A percentile compares a stretch with the other conserved stretches of the same genome.
phyloP scores from a whole-genome alignment of 2,329 filamentous ascomycete species.

The Myriangium duriaei region DNA sequence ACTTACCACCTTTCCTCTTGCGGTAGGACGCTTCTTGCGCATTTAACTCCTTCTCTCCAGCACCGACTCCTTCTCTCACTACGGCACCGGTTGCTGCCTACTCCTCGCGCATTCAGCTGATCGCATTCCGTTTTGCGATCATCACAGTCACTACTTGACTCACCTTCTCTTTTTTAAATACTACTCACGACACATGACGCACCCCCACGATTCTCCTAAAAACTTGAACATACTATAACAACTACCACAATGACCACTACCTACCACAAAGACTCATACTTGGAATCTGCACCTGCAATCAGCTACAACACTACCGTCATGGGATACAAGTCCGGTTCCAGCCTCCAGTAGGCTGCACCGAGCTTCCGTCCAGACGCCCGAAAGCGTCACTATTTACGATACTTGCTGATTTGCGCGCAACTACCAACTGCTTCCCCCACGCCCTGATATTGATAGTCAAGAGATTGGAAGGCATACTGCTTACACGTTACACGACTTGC shows the following conservation, averaged over 20 bases:
- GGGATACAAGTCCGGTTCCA: conserved; percentile 2
- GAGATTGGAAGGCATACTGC: not conserved
- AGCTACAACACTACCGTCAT: conserved; percentile 2
- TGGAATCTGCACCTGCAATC: conserved; percentile 2
- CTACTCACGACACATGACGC: not conserved
- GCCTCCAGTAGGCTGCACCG: conserved; percentile 8
- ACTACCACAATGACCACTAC: conserved; percentile 7
- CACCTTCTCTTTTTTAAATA: no score
- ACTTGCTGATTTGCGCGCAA: not conserved
- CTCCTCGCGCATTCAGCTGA: conserved; percentile 8
- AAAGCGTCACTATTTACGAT: conserved; percentile 1
- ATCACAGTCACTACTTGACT: no score
- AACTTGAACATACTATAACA: not conserved
- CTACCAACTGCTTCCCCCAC: not conserved
- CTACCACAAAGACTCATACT: not conserved
- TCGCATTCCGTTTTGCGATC: no score
- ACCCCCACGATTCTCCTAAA: not conserved
- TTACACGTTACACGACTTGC: no score
- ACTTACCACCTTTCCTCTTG: conserved; percentile 5
- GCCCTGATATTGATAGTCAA: not conserved
- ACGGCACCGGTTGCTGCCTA: conserved; percentile 9
- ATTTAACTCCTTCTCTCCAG: conserved; percentile 5
- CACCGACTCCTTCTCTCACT: conserved; percentile 3
- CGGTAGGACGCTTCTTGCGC: conserved; percentile 8
- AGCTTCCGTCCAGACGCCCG: not conserved